A percentile compares a stretch with the other conserved stretches of the same genome.
phyloP scores from a whole-genome alignment of 768 basidiomycete genomes.

The Pleurotus tuoliensis region DNA sequence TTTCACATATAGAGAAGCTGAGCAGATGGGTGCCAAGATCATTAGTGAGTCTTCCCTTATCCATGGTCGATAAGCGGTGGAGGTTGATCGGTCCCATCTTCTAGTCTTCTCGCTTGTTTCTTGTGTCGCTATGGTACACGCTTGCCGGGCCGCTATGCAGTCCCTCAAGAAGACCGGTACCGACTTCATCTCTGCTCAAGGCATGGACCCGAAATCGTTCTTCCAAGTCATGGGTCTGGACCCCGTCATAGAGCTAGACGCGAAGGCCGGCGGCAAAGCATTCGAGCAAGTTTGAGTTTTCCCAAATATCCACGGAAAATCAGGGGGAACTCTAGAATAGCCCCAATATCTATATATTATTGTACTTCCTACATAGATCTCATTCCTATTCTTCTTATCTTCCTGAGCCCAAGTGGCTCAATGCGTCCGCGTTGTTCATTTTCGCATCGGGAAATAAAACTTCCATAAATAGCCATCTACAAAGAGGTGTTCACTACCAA shows the following conservation, averaged over 20 bases:
- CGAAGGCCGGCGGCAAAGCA: slow-evolving; percentile 1
- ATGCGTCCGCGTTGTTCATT: background rate
- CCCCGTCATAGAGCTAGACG: slow-evolving; percentile 1
- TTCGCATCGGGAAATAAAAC: background rate
- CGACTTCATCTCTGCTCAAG: slow-evolving; percentile 31
- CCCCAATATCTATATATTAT: background rate
- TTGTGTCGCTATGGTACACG: slow-evolving; percentile 43
- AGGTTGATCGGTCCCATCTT: slow-evolving; percentile 7
- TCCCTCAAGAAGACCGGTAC: slow-evolving; percentile 48
- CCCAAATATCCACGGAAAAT: background rate
- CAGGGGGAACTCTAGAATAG: background rate
- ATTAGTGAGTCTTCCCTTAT: slow-evolving; percentile 18
- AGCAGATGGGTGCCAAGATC: slow-evolving; percentile 42
- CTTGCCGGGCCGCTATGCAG: slow-evolving; percentile 42
- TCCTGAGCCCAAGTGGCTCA: too few relatives aligned
- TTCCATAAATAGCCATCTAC: background rate
- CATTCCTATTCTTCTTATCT: too few relatives aligned
- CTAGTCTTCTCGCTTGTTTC: slow-evolving; percentile 47
- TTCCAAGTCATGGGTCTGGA: slow-evolving; percentile 45
- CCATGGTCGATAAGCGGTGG: background rate
- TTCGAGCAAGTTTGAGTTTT: slow-evolving; percentile 1
- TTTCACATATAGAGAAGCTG: slow-evolving; percentile 44
- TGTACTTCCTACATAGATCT: slow-evolving; percentile 6
- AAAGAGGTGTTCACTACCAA: too few relatives aligned
- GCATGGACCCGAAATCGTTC: slow-evolving; percentile 49